Base-by-base conservation (phyloP, 1,139 yeast genomes). In the Taiozyma sp. region DNA sequence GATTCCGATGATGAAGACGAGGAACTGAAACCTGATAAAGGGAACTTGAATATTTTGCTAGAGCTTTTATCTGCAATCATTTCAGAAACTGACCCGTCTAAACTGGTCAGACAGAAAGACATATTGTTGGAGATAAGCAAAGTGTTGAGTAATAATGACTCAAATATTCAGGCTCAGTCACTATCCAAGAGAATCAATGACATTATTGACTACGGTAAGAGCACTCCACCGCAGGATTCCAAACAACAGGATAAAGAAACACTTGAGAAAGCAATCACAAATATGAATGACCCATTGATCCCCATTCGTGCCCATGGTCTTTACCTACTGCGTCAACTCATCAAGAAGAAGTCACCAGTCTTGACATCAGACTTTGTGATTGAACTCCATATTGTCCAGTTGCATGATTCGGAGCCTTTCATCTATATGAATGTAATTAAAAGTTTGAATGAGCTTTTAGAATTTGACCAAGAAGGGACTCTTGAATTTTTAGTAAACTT, bases 301-400 rank as follows among this genome's bases (percentile, higher is more conserved):
- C 97, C 98, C 0, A 80, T 90, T 3, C 73, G 91, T 50, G 98
- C 96, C 0, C 93, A 88, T 65, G 99, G 97, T 0, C 69, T 93
- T 21, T 80, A 79, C 56, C 68, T 85, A 29, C 67, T 91, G 19
- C 73, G 90, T 41, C 75, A 77, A 48, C 70, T 91, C 45, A 75
- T 87, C 2, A 74, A 73, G 37, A 65, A 68, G 19, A 72, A 71
- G 42, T 78, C 87, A 41, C 67, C 72, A 1, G 79, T 79, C 0
- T 66, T 90, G 6, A 66, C 81, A 0, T 50, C 79, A 11, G 79
- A 76, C 16, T 77, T 78, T 50, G 89, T 79, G 0, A 67, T 88
- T 40, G 74, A 79, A 32, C 68, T 89, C 19, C 88, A 87, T 62
- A 62, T 88, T 44, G 70, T 75, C 2, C 89, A 86, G 57, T 68